Conservation (phyloP, 108 stramenopile species). For the Ochromonas danica region DNA sequence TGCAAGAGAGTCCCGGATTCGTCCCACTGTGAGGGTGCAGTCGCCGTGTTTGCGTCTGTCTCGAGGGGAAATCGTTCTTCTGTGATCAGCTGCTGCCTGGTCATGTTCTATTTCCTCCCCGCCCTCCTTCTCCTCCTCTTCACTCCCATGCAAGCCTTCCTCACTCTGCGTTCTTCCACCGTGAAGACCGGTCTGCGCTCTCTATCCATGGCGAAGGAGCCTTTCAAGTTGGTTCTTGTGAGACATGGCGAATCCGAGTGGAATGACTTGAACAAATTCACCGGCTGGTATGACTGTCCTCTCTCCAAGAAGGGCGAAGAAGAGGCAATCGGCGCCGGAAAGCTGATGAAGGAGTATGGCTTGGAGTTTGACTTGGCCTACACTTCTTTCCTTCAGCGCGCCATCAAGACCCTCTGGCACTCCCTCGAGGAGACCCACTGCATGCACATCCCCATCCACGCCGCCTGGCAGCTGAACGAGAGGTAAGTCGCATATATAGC, state of each 20-base stretch:
- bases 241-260: constrained; percentile 96
- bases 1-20: too few relatives aligned
- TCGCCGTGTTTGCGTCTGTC: too few relatives aligned
- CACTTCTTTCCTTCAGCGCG: constrained; percentile 81
- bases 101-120: too few relatives aligned
- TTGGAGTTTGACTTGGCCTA: constrained; percentile 90
- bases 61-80: too few relatives aligned
- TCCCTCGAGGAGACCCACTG: constrained; percentile 78
- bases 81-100: too few relatives aligned
- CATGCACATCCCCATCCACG: constrained; percentile 88
- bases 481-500: constrained; percentile 42
- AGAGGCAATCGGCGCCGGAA: constrained; percentile 79
- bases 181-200: too few relatives aligned
- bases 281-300: constrained; percentile 90
- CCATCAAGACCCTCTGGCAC: constrained; percentile 78
- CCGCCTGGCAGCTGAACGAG: constrained; percentile 93
- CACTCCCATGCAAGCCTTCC: too few relatives aligned
- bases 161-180: too few relatives aligned
- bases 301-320: constrained; percentile 74
- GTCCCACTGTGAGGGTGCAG: too few relatives aligned
- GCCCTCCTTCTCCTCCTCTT: too few relatives aligned
- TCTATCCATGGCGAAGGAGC: too few relatives aligned
- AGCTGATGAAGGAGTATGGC: constrained; percentile 58
- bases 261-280: constrained; percentile 88
- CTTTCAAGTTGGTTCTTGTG: constrained; percentile 29